phyloP scores from a whole-genome alignment of 2,329 filamentous ascomycete species.

The Phyllosticta capitalensis region DNA sequence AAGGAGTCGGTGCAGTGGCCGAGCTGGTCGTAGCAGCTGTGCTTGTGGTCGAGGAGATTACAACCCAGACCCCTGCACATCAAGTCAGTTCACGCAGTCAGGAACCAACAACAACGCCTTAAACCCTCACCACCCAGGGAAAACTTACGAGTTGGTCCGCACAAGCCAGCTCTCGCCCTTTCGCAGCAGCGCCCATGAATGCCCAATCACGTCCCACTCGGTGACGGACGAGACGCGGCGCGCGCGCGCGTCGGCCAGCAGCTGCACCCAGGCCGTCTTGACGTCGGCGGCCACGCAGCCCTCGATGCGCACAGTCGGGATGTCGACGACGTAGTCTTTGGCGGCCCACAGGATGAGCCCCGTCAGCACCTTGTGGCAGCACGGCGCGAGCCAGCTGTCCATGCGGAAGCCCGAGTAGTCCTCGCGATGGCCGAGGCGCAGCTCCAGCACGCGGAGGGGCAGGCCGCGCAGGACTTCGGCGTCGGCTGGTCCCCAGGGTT shows the following conservation, averaged over 20 bases:
- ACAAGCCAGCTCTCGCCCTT: constrained; percentile 5
- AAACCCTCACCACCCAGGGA: neutral
- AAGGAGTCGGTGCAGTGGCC: constrained; percentile 7
- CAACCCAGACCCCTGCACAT: neutral
- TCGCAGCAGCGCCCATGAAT: neutral
- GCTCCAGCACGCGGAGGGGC: neutral
- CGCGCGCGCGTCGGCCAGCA: neutral
- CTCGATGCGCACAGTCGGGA: neutral
- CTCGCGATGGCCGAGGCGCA: constrained; percentile 4
- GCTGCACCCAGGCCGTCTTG: constrained; percentile 3
- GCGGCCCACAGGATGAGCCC: constrained; percentile 3
- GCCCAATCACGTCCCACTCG: constrained; percentile 5
- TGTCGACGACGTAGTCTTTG: constrained; percentile 1
- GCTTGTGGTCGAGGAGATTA: constrained; percentile 4
- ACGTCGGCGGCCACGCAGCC: constrained; percentile 2
- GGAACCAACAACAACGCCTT: too few species aligned
- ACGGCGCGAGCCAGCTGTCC: neutral
- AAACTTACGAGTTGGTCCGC: constrained; percentile 1
- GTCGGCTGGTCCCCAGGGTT: constrained; percentile 2
- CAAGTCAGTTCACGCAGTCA: too few species aligned
- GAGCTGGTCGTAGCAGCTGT: neutral
- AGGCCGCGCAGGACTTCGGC: constrained; percentile 1
- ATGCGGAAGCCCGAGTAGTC: neutral
- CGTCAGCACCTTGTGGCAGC: constrained; percentile 6
- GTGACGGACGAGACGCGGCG: neutral